These are phyloP conservation scores for Umbelopsis vinacea DNA, from an alignment of 192 early-diverging fungal genomes.

Conservation along the genomic window DNA sequence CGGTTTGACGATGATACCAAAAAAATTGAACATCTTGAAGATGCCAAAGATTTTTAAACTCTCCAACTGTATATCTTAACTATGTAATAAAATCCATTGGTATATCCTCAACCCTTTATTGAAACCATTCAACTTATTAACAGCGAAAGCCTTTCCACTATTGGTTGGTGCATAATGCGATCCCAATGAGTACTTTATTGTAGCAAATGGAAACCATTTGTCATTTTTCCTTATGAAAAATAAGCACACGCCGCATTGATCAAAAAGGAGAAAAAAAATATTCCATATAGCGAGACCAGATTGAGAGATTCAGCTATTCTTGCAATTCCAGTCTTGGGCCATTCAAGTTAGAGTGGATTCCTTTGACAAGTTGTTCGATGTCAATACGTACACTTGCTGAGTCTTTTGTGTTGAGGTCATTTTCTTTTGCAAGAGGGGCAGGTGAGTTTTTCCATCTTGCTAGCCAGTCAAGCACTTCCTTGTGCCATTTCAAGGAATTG, in stretches of 20 bases:
- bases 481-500: conserved; percentile 76
- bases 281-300: too few species aligned
- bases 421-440: not conserved
- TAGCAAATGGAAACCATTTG: too few species aligned
- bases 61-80: not conserved
- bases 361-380: not conserved
- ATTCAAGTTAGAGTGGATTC: not conserved
- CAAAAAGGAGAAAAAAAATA: too few species aligned
- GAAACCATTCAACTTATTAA: too few species aligned
- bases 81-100: not conserved
- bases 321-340: not conserved
- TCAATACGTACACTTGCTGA: not conserved
- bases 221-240: too few species aligned
- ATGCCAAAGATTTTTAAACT: conserved; percentile 5
- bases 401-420: not conserved
- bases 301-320: not conserved
- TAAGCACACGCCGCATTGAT: too few species aligned
- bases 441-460: conserved; percentile 38
- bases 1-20: conserved; percentile 29
- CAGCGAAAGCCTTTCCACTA: too few species aligned
- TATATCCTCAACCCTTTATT: not conserved
- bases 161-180: too few species aligned
- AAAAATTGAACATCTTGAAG: conserved; percentile 29
- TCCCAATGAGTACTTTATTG: too few species aligned
- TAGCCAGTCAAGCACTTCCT: conserved; percentile 72